Conservation (phyloP, 306 rosid species). For the Pachyrhizus erosus region DNA sequence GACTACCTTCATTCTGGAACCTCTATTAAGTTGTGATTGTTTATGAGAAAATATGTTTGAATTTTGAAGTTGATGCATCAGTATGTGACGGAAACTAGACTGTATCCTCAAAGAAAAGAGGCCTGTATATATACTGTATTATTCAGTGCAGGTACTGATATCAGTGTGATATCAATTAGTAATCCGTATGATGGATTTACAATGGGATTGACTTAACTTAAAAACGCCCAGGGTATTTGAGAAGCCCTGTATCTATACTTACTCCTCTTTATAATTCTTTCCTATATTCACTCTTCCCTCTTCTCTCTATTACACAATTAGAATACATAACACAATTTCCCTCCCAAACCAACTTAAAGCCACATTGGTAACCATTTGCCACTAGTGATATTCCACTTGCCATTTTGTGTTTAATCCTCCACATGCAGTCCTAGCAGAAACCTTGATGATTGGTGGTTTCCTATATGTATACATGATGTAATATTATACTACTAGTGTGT, state of each 20-base stretch:
- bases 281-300: background rate
- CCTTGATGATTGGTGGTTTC: background rate
- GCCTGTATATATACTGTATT: background rate
- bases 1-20: slow-evolving; percentile 32
- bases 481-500: slow-evolving; percentile 13
- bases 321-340: background rate
- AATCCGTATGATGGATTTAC: background rate
- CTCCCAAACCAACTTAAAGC: background rate
- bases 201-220: background rate
- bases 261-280: background rate
- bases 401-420: background rate
- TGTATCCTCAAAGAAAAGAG: background rate
- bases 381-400: background rate
- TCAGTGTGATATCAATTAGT: background rate
- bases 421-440: background rate
- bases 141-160: background rate
- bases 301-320: background rate
- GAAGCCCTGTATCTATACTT: background rate
- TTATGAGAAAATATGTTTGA: slow-evolving; percentile 27
- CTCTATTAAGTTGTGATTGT: slow-evolving; percentile 32
- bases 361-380: background rate
- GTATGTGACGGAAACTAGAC: background rate
- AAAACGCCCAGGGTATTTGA: background rate
- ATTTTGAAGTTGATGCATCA: slow-evolving; percentile 25
- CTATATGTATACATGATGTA: background rate